phyloP scores from a whole-genome alignment of 2,329 filamentous ascomycete genomes.

The Verticillium longisporum region DNA sequence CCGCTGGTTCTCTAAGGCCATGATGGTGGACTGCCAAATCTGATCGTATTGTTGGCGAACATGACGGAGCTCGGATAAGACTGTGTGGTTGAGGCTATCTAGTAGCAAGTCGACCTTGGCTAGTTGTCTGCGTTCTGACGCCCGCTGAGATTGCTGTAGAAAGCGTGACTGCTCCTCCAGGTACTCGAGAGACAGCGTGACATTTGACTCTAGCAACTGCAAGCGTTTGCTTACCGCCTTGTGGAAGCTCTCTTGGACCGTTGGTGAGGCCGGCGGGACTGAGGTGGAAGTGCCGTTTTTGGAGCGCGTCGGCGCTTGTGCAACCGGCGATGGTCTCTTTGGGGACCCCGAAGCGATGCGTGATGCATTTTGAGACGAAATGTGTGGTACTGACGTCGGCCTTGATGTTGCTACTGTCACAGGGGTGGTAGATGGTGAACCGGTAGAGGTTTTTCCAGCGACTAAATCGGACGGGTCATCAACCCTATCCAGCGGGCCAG shows the following conservation, averaged over 20 bases:
- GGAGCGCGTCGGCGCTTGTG: neutral
- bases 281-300: slow-evolving; percentile 29
- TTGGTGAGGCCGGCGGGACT: slow-evolving; percentile 55
- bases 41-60: slow-evolving; percentile 88
- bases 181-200: slow-evolving; percentile 87
- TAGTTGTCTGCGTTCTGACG: slow-evolving; percentile 81
- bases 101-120: slow-evolving; percentile 78
- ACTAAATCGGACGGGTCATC: neutral
- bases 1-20: slow-evolving; percentile 82
- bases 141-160: slow-evolving; percentile 77
- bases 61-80: slow-evolving; percentile 70
- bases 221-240: slow-evolving; percentile 92
- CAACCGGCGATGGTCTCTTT: neutral
- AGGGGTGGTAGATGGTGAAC: neutral
- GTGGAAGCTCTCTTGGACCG: slow-evolving; percentile 96
- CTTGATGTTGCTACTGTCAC: neutral
- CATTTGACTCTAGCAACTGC: slow-evolving; percentile 88
- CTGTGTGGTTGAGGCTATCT: slow-evolving; percentile 77
- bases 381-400: neutral
- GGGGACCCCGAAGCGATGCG: neutral
- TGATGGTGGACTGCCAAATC: slow-evolving; percentile 91
- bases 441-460: neutral
- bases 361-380: neutral
- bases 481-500: neutral
- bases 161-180: slow-evolving; percentile 94